Evolutionary conservation across 1,284 basidiomycete genomes (phyloP).

Genomic region (Athelia sp.): DNA sequence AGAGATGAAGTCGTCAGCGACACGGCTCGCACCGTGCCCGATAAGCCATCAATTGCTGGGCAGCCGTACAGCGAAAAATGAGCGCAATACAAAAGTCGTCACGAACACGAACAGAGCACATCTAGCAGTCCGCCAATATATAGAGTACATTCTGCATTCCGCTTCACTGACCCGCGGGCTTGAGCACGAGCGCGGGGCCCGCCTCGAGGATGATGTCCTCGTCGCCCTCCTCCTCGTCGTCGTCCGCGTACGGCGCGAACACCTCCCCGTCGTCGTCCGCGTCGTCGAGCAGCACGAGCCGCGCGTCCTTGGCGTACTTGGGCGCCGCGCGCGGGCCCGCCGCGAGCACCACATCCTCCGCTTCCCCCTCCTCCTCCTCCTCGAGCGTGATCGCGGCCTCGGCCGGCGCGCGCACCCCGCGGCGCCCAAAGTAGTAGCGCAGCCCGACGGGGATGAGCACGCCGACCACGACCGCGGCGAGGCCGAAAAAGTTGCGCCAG

Average conservation of each 20-base stretch:
- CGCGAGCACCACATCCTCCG: slow-evolving; percentile 44
- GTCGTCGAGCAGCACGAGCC: slow-evolving; percentile 28
- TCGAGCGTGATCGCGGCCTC: slow-evolving; percentile 37
- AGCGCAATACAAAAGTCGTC: too few relatives aligned
- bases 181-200: slow-evolving; percentile 49
- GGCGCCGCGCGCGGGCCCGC: slow-evolving; percentile 37
- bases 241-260: slow-evolving; percentile 21
- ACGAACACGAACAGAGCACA: too few relatives aligned
- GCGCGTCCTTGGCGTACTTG: slow-evolving; percentile 32
- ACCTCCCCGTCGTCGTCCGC: slow-evolving; percentile 21
- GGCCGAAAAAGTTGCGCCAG: slow-evolving; percentile 79
- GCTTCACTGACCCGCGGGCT: too few relatives aligned
- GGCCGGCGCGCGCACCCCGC: slow-evolving; percentile 39
- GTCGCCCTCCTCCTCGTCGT: slow-evolving; percentile 45
- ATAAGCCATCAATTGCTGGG: too few relatives aligned
- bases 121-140: too few relatives aligned
- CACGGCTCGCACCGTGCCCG: too few relatives aligned
- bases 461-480: slow-evolving; percentile 82
- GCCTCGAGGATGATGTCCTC: slow-evolving; percentile 65
- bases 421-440: slow-evolving; percentile 65
- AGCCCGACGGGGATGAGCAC: slow-evolving; percentile 90
- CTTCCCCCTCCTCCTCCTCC: slow-evolving; percentile 25
- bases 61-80: too few relatives aligned
- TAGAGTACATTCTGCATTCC: too few relatives aligned
- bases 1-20: too few relatives aligned